phyloP scores from a whole-genome alignment of 2,329 filamentous ascomycete genomes.

The Fusarium sp. region DNA sequence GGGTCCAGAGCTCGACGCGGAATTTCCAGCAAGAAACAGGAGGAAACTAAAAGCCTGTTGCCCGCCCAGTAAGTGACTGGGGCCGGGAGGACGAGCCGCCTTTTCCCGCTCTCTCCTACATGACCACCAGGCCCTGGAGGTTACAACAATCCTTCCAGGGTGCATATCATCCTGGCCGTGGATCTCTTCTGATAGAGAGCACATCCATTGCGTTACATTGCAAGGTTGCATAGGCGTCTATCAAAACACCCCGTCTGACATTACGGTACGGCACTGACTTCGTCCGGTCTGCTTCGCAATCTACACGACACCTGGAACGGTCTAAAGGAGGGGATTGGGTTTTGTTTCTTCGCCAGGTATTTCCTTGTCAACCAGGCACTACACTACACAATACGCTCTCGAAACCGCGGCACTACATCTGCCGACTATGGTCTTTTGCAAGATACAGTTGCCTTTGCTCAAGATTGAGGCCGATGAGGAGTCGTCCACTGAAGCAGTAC shows the following conservation, averaged over 20 bases:
- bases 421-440: constrained; percentile 4
- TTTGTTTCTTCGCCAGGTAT: constrained; percentile 5
- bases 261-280: not conserved
- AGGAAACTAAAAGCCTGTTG: constrained; percentile 21
- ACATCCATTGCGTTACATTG: constrained; percentile 40
- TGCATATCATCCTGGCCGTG: constrained; percentile 41
- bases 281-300: constrained; percentile 12
- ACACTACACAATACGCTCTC: not conserved
- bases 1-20: constrained; percentile 29
- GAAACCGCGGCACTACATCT: constrained; percentile 18
- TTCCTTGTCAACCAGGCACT: constrained; percentile 13
- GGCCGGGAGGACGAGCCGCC: constrained; percentile 12
- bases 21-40: constrained; percentile 1
- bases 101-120: constrained; percentile 26
- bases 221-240: constrained; percentile 19
- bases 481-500: not conserved
- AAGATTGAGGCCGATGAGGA: not conserved
- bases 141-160: constrained; percentile 23
- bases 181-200: constrained; percentile 38
- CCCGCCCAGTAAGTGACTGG: constrained; percentile 2
- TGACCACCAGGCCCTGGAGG: constrained; percentile 25
- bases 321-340: constrained; percentile 2
- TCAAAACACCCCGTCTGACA: not conserved
- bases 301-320: not conserved
- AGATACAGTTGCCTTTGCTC: constrained; percentile 5